Percentiles rank a stretch among this genome's conserved stretches.
phyloP scores from a whole-genome alignment of 2,329 filamentous ascomycete species.

The Hymenoscyphus salicellus region DNA sequence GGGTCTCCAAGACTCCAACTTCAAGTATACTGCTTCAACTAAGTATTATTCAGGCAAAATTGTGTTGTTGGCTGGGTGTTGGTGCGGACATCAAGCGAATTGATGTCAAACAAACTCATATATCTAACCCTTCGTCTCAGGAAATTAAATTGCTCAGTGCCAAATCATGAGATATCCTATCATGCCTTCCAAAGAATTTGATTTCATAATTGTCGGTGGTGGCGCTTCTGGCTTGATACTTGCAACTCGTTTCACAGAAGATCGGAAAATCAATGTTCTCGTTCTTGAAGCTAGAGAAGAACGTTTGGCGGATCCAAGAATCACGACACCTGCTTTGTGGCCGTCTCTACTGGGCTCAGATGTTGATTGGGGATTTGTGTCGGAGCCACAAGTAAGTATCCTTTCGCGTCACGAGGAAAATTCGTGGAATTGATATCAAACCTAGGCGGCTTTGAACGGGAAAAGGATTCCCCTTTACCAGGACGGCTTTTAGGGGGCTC shows the following conservation, averaged over 20 bases:
- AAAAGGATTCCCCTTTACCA: slow-evolving; percentile 21
- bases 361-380: not conserved
- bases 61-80: too few relatives aligned
- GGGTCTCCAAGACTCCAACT: too few relatives aligned
- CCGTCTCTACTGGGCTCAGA: not conserved
- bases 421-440: not conserved
- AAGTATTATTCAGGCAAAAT: too few relatives aligned
- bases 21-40: too few relatives aligned
- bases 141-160: too few relatives aligned
- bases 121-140: too few relatives aligned
- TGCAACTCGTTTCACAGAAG: not conserved
- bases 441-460: not conserved
- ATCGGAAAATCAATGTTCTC: not conserved
- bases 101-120: too few relatives aligned
- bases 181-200: not conserved
- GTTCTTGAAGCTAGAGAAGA: slow-evolving; percentile 4
- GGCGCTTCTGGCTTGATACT: not conserved
- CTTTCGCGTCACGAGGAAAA: not conserved
- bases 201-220: not conserved
- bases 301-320: not conserved
- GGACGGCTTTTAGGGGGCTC: slow-evolving; percentile 38
- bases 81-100: too few relatives aligned
- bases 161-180: too few relatives aligned
- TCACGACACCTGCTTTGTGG: slow-evolving; percentile 2
- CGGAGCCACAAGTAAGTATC: slow-evolving; percentile 1